Base-by-base conservation (phyloP, 2,329 filamentous ascomycete genomes). In the Arachnomyces sp. region DNA sequence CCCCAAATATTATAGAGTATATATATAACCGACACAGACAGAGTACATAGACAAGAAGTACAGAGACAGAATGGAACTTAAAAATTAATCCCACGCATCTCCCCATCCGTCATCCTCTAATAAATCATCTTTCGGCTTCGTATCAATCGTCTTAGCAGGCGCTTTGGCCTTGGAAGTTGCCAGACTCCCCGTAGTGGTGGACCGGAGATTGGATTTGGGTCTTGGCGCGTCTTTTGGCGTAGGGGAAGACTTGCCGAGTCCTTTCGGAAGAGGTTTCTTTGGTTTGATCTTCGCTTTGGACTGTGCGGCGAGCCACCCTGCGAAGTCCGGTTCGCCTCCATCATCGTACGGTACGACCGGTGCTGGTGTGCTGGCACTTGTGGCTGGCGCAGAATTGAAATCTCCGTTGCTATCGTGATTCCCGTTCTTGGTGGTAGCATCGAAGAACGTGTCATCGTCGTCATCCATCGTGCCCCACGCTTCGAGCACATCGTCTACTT, bases 251-350 rank as follows among this genome's bases (percentile, higher is more conserved):
- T 93, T 95, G 1, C 71, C 66, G 17, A 96, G 60, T 0, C 90
- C 90, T 64, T 94, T 98, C 0, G 90, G 89, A 40, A 96, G 59
- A 2, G 82, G 68, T 49, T 85, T 92, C 52, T 73, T 74, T 1
- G 63, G 52, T 9, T 25, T 25, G 5, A 25, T 25, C 67, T 93
- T 95, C 47, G 84, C 77, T 47, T 82, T 75, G 4, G 84, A 79
- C 59, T 95, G 87, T 9, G 89, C 88, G 9, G 86, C 88, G 15
- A 96, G 65, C 89, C 92, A 96, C 4, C 88, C 89, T 4, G 88
- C 90, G 62, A 98, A 96, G 61, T 96, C 92, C 0, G 90, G 90
- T 60, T 98, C 90, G 2, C 82, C 81, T 17, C 84, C 80, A 51
- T 95, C 88, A 44, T 90, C 86, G 48, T 84, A 90, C 0, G 82